Conservation (phyloP, 2,329 filamentous ascomycete genomes). For the Penicillium aurantiogriseum region DNA sequence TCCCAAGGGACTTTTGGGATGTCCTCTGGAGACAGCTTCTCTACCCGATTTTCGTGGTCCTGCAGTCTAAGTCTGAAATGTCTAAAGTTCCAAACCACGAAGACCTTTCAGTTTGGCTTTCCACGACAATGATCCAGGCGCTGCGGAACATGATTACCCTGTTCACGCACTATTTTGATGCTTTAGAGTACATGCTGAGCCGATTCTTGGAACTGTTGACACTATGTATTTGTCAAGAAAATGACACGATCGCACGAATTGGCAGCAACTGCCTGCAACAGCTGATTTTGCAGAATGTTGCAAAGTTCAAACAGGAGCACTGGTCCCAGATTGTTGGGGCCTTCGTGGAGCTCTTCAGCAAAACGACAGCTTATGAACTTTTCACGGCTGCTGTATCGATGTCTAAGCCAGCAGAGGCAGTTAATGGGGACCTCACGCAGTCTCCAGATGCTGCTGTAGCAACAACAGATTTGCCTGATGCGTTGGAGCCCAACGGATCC, state of each 20-base stretch:
- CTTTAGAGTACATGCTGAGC: slow-evolving; percentile 95
- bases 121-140: slow-evolving; percentile 98
- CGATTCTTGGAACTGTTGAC: slow-evolving; percentile 93
- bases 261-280: slow-evolving; percentile 98
- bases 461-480: slow-evolving; percentile 23
- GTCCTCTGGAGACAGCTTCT: slow-evolving; percentile 95
- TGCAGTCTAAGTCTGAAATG: slow-evolving; percentile 96
- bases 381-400: slow-evolving; percentile 74
- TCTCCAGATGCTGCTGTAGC: slow-evolving; percentile 22
- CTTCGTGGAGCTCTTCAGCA: slow-evolving; percentile 92
- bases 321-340: slow-evolving; percentile 94
- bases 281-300: slow-evolving; percentile 92
- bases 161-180: slow-evolving; percentile 97
- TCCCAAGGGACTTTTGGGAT: slow-evolving; percentile 95
- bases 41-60: slow-evolving; percentile 97
- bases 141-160: slow-evolving; percentile 97
- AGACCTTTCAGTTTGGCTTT: slow-evolving; percentile 96
- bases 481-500: slow-evolving; percentile 30
- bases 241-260: slow-evolving; percentile 96
- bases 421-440: slow-evolving; percentile 27
- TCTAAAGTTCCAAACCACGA: slow-evolving; percentile 92
- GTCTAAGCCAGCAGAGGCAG: slow-evolving; percentile 37
- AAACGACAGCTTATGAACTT: slow-evolving; percentile 90
- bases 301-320: slow-evolving; percentile 81
- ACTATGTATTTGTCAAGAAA: slow-evolving; percentile 97